Evolutionary conservation across 2,329 filamentous ascomycete genomes (phyloP).

Genomic region (Chaetomium globosum): DNA sequence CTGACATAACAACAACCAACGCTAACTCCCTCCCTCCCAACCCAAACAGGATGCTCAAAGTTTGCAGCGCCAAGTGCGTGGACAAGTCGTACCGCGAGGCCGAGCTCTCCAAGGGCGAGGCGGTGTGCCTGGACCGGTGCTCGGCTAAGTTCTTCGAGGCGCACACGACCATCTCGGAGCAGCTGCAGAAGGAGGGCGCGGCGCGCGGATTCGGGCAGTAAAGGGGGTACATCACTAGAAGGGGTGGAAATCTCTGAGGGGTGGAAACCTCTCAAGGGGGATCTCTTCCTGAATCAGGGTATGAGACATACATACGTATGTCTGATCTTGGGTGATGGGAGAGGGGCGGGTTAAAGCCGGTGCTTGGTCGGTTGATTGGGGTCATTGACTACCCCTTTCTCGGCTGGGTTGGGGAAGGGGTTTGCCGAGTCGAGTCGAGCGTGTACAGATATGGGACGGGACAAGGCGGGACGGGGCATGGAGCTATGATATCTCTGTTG

Average conservation of each 20-base stretch:
- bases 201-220: slow-evolving; percentile 57
- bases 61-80: slow-evolving; percentile 92
- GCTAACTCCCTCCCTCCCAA: no score
- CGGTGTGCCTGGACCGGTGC: slow-evolving; percentile 96
- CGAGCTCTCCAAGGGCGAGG: slow-evolving; percentile 98
- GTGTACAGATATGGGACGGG: slow-evolving; percentile 4
- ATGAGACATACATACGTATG: no score
- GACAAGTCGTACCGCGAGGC: slow-evolving; percentile 89
- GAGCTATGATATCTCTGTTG: slow-evolving; percentile 7
- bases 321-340: no score
- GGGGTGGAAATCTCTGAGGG: no score
- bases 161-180: slow-evolving; percentile 95
- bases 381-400: not conserved
- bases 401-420: not conserved
- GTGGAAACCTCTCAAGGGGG: no score
- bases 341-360: no score
- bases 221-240: no score
- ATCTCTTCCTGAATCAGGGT: no score
- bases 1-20: not conserved
- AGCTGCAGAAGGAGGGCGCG: slow-evolving; percentile 86
- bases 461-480: not conserved
- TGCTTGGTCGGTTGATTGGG: not conserved
- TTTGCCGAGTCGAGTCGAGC: not conserved
- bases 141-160: slow-evolving; percentile 98
- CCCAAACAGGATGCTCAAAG: slow-evolving; percentile 70